Base-by-base conservation (phyloP, 345 rosid species). In the Aethionema arabicum region DNA sequence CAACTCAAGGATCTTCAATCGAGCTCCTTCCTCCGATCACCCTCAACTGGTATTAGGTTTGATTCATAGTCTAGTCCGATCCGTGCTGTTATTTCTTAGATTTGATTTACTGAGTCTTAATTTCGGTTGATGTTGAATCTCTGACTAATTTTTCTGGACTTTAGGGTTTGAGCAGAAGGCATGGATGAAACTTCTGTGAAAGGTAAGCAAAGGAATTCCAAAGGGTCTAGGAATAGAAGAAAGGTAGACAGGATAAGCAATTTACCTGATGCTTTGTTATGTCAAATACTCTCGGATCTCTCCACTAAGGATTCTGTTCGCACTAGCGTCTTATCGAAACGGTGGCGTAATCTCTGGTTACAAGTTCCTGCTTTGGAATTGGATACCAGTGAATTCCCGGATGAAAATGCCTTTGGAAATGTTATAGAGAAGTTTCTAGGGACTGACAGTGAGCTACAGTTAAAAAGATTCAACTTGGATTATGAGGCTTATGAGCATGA, bases 271-370 rank as follows among this genome's bases (percentile, higher is more conserved):
- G 33, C 60, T 0, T 56, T 70, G 64, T 4, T 70, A 44, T 64
- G 65, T 50, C 59, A 43, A 15, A 70, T 70, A 5, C 59, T 70
- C 42, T 51, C 70, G 1, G 14, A 29, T 5, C 38, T 70, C 11
- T 29, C 70, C 29, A 70, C 74, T 0, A 30, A 63, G 48, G 60
- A 64, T 39, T 56, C 69, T 1, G 65, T 70, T 30, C 5, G 49
- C 59, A 63, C 74, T 3, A 56, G 74, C 60, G 16, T 57, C 43
- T 50, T 70, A 43, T 70, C 74, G 0, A 41, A 40, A 12, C 57
- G 53, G 5, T 70, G 74, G 74, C 63, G 60, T 8, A 31, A 33
- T 1, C 59, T 70, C 4, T 70, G 55, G 60, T 33, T 57, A 2
- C 59, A 42, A 11, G 74, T 70, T 29, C 65, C 74, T 4, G 9